A percentile compares a stretch with the other conserved stretches of the same genome.
These are phyloP conservation scores for Cladosporium sp. DNA, from an alignment of 2,329 filamentous ascomycete species.

Conservation along the genomic window DNA sequence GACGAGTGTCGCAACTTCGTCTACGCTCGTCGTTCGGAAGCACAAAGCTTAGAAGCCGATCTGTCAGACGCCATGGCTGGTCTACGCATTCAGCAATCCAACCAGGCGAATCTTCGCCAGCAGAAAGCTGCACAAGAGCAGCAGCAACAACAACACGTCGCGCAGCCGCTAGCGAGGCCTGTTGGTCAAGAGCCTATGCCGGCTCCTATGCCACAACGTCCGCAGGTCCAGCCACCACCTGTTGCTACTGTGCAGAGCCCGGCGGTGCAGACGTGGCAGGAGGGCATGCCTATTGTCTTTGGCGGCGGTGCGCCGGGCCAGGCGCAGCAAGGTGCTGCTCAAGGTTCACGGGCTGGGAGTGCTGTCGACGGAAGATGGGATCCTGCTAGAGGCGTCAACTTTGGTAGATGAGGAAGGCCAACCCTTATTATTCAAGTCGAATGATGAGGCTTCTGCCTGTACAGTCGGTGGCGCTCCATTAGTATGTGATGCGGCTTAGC, in stretches of 20 bases:
- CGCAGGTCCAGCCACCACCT: slow-evolving; percentile 32
- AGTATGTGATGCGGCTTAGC: no score
- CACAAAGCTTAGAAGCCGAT: slow-evolving; percentile 69
- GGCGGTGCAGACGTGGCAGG: slow-evolving; percentile 28
- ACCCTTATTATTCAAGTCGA: no score
- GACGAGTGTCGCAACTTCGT: slow-evolving; percentile 77
- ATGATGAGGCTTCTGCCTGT: no score
- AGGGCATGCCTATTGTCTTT: slow-evolving; percentile 33
- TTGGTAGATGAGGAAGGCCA: slow-evolving; percentile 11
- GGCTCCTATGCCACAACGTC: slow-evolving; percentile 45
- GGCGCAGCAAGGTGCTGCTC: background rate
- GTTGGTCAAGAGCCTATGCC: slow-evolving; percentile 51
- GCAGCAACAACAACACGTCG: slow-evolving; percentile 16
- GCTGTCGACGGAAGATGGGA: slow-evolving; percentile 25
- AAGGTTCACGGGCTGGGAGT: background rate
- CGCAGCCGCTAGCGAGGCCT: slow-evolving; percentile 28
- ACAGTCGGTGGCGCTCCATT: no score
- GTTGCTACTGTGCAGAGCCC: slow-evolving; percentile 22
- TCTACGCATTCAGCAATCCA: slow-evolving; percentile 46
- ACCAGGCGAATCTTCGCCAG: slow-evolving; percentile 39
- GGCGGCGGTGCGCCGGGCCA: slow-evolving; percentile 11
- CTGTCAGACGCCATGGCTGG: slow-evolving; percentile 59
- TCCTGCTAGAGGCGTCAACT: slow-evolving; percentile 25
- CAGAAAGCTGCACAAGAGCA: slow-evolving; percentile 38
- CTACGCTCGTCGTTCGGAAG: slow-evolving; percentile 75